Evolutionary conservation across 2,329 filamentous ascomycete genomes (phyloP).

Genomic region (Hypoxylon sp.): DNA sequence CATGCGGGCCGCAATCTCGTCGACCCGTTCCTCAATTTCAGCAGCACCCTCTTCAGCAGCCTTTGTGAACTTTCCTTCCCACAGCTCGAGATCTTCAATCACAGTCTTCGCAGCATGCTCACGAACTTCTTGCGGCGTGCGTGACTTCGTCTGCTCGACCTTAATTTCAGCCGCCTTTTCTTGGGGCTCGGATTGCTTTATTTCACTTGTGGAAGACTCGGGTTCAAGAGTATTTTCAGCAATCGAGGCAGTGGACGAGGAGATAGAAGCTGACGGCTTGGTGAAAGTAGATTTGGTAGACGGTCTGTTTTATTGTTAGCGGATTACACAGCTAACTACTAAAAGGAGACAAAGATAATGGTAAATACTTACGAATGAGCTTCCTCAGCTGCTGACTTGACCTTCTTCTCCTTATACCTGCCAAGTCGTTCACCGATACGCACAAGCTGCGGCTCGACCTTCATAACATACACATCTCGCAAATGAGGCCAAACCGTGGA

Average conservation of each 20-base stretch:
- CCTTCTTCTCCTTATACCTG: conserved; percentile 71
- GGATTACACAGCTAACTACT: neutral
- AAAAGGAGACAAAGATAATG: neutral
- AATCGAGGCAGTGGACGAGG: conserved; percentile 49
- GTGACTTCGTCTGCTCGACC: conserved; percentile 54
- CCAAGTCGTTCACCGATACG: conserved; percentile 93
- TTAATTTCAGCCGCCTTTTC: conserved; percentile 45
- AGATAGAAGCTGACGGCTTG: conserved; percentile 53
- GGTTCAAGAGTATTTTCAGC: conserved; percentile 46
- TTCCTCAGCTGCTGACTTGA: conserved; percentile 56
- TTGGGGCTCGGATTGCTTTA: conserved; percentile 46
- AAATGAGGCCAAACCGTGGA: conserved; percentile 85
- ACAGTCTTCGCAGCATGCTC: conserved; percentile 77
- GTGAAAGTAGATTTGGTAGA: conserved; percentile 57
- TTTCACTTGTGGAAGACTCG: conserved; percentile 39
- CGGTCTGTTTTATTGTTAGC: conserved; percentile 46
- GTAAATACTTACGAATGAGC: conserved; percentile 50
- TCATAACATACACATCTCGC: conserved; percentile 85
- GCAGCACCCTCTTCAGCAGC: conserved; percentile 84
- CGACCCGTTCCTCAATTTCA: conserved; percentile 79
- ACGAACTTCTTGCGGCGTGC: conserved; percentile 67
- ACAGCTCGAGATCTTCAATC: conserved; percentile 81
- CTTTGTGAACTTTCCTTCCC: conserved; percentile 89
- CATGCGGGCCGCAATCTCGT: conserved; percentile 70
- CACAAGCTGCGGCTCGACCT: conserved; percentile 94